Evolutionary conservation across 1,284 basidiomycete genomes (phyloP).

Genomic region (Cystobasidium slooffiae): DNA sequence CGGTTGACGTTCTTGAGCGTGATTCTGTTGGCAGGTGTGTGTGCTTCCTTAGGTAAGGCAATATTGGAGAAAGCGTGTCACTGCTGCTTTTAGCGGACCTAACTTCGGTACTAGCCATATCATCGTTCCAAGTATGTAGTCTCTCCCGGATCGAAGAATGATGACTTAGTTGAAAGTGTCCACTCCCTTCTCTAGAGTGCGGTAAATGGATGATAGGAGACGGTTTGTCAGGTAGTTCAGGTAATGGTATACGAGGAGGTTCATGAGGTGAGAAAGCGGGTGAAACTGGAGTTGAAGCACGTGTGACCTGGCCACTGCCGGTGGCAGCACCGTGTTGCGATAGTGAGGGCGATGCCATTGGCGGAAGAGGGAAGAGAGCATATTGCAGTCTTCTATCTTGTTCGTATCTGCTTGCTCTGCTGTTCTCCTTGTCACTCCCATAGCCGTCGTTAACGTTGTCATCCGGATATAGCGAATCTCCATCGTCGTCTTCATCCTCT

Average conservation of each 20-base stretch:
- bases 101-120: not conserved
- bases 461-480: too few species aligned
- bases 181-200: not conserved
- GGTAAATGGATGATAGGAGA: constrained; percentile 3
- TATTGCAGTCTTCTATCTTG: constrained; percentile 6
- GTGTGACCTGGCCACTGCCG: not conserved
- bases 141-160: not conserved
- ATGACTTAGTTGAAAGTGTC: not conserved
- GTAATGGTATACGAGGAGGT: constrained; percentile 16
- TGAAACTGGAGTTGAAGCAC: constrained; percentile 6
- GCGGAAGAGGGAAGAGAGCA: constrained; percentile 13
- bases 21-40: not conserved
- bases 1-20: not conserved
- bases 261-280: constrained; percentile 14
- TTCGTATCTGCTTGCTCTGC: not conserved
- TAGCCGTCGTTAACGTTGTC: not conserved
- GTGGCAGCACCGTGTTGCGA: not conserved
- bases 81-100: not conserved
- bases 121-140: not conserved
- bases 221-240: not conserved
- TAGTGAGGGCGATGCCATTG: not conserved
- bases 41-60: not conserved
- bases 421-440: not conserved
- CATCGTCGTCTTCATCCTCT: not conserved
- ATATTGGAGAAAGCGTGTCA: not conserved